Conservation (phyloP, 139 green algal genomes). For the Gonium pectorale region DNA sequence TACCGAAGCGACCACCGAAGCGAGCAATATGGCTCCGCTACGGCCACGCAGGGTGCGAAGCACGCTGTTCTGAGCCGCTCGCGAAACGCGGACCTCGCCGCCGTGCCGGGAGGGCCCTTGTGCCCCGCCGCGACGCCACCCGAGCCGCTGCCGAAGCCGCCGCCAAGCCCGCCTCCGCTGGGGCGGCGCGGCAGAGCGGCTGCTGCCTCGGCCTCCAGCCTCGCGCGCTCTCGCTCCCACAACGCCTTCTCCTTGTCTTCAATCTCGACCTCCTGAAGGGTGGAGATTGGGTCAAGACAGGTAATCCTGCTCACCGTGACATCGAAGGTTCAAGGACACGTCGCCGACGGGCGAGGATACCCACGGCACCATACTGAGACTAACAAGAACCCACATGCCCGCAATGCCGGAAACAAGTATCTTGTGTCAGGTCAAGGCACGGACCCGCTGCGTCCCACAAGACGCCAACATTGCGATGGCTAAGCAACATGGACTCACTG, state of each 20-base stretch:
- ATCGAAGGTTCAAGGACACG: too few species aligned
- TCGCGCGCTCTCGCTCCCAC: conserved; percentile 21
- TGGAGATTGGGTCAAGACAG: background rate
- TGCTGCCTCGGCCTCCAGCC: conserved; percentile 14
- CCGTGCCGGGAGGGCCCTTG: background rate
- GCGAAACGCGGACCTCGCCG: background rate
- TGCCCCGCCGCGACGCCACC: background rate
- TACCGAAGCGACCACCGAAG: too few species aligned
- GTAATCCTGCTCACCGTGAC: too few species aligned
- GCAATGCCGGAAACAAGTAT: too few species aligned
- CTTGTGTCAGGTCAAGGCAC: too few species aligned
- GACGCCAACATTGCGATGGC: too few species aligned
- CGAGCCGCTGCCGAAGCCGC: background rate
- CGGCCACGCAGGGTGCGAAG: background rate
- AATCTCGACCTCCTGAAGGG: conserved; percentile 22
- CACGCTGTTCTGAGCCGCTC: background rate
- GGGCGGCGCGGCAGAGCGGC: background rate
- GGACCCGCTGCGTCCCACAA: too few species aligned
- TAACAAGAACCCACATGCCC: too few species aligned
- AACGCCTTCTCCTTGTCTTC: conserved; percentile 27
- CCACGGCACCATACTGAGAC: too few species aligned
- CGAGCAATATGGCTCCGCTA: background rate
- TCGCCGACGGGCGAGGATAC: too few species aligned
- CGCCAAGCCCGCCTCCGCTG: background rate
- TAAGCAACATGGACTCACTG: too few species aligned